phyloP scores from a whole-genome alignment of 116 monocot genomes.

The Papilionanthe hybrid region DNA sequence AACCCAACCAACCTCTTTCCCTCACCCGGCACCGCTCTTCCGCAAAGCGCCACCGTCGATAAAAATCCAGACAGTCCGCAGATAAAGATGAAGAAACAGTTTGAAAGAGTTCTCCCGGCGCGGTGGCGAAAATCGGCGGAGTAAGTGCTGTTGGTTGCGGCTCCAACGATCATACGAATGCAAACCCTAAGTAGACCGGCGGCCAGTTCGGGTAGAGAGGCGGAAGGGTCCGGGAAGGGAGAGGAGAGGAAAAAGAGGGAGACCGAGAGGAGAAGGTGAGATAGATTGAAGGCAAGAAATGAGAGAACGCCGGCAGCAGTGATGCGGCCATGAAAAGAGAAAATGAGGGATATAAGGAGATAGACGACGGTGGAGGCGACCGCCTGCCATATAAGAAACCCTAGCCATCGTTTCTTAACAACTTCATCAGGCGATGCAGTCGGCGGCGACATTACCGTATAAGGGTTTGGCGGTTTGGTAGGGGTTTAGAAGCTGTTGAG shows the following conservation, averaged over 20 bases:
- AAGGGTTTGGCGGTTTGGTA: neutral
- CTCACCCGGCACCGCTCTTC: conserved; percentile 17
- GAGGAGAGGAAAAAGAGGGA: conserved; percentile 44
- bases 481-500: neutral
- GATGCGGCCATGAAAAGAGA: conserved; percentile 4
- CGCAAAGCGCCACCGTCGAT: conserved; percentile 34
- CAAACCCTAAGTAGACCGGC: conserved; percentile 21
- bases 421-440: conserved; percentile 16
- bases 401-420: conserved; percentile 59
- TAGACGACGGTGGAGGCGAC: conserved; percentile 30
- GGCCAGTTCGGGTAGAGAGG: conserved; percentile 32
- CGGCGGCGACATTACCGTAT: neutral
- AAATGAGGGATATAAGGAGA: conserved; percentile 25
- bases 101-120: conserved; percentile 20
- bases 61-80: conserved; percentile 45
- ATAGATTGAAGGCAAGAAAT: conserved; percentile 33
- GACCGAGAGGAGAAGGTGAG: conserved; percentile 34
- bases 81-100: conserved; percentile 18
- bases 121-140: conserved; percentile 17
- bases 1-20: conserved; percentile 23
- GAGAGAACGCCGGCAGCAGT: conserved; percentile 18
- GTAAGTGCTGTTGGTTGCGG: conserved; percentile 22
- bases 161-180: conserved; percentile 31
- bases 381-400: conserved; percentile 68
- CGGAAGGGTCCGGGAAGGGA: conserved; percentile 28